Base-by-base conservation (phyloP, 495 filamentous ascomycete species). In the Aspergillus diversus region DNA sequence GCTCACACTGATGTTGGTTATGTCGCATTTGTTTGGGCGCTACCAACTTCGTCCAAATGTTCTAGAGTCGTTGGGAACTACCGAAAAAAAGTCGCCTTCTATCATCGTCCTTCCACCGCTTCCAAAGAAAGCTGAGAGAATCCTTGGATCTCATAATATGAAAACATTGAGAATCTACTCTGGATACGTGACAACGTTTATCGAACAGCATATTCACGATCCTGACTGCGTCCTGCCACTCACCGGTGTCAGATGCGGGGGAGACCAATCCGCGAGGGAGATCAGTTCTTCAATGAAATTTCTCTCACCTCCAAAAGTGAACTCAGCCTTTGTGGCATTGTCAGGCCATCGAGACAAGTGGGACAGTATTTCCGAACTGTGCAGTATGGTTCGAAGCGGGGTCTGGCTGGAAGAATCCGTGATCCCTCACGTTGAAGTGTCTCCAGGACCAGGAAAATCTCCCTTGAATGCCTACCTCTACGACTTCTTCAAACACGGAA, bases 401-500 rank as follows among this genome's bases (percentile, higher is more conserved):
- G 84, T 93, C 4, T 92, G 90, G 72, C 78, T 93, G 0, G 90
- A 93, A 70, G 81, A 87, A 66, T 78, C 88, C 6, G 87, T 87
- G 12, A 81, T 93, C 33, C 90, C 90, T 0, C 83, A 88, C 72
- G 70, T 92, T 1, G 77, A 79, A 31, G 68, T 88, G 5, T 78
- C 80, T 58, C 81, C 86, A 0, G 79, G 86, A 32, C 81, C 86
- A 57, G 69, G 71, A 5, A 71, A 72, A 15, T 51, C 71, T n/a
- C 75, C 83, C 16, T 65, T 88, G 51, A 92, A 93, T 66, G 88
- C 88, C 0, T 92, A 91, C 64, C 74, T 93, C 8, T 84, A 86
- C 55, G 89, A 92, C 66, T 93, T 92, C 72, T 91, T 82, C 82
- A 86, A 83, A 69, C 84, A 93, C 63, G 90, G 90, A 5, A 82